Conservation (phyloP, 139 green algal species). For the Ulvella scutata region DNA sequence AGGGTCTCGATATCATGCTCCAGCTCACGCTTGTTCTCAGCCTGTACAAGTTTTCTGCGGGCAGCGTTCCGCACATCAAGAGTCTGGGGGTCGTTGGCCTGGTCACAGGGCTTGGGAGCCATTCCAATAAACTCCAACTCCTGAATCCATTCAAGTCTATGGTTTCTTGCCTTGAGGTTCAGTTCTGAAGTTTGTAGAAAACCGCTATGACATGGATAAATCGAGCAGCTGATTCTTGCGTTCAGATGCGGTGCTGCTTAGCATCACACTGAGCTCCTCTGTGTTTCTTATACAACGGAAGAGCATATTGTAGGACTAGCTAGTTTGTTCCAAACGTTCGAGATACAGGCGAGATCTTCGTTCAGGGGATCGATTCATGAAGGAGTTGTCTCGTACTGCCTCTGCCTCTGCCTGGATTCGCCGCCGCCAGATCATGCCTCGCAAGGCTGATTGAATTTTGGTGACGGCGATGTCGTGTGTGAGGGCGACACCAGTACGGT, state of each 20-base stretch:
- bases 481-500: constrained; percentile 26
- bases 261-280: too few species aligned
- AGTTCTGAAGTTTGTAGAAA: too few species aligned
- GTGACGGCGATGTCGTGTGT: constrained; percentile 43
- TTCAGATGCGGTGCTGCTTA: too few species aligned
- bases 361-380: neutral
- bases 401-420: constrained; percentile 23
- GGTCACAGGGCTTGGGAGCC: constrained; percentile 24
- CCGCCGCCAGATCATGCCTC: constrained; percentile 45
- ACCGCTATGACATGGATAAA: too few species aligned
- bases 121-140: constrained; percentile 81
- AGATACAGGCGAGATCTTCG: too few species aligned
- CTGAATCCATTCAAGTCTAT: constrained; percentile 10
- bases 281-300: too few species aligned
- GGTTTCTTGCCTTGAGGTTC: too few species aligned
- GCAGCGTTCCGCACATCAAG: constrained; percentile 38
- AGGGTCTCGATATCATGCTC: constrained; percentile 46
- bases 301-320: too few species aligned
- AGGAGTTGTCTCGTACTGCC: neutral
- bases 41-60: constrained; percentile 50
- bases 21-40: constrained; percentile 39
- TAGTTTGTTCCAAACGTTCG: too few species aligned
- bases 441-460: constrained; percentile 45
- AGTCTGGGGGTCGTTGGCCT: constrained; percentile 31
- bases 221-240: too few species aligned